Evolutionary conservation across 2,329 filamentous ascomycete species (phyloP), one percentile per base, ranked within the genome.

Genomic region (Pseudogymnoascus sp.): DNA sequence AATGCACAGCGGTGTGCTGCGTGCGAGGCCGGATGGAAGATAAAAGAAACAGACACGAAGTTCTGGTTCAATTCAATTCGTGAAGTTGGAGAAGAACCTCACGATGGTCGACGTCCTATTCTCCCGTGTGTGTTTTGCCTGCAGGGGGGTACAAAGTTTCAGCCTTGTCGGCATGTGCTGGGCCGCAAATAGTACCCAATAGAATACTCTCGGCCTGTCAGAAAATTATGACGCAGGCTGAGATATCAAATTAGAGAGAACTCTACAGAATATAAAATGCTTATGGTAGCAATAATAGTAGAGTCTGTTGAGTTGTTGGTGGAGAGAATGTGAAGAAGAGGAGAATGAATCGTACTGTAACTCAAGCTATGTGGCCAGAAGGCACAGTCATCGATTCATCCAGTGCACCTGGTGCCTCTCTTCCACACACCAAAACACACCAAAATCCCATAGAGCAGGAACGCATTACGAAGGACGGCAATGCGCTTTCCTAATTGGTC

Each of bases 171-270:
- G 47, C 33, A 57, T 33, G 26, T 57, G 26, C 28, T 57, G 26
- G 26, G 47, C 47, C 47, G 28, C 26, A 57, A 57, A 57, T 57
- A 33, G 47, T 57, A n/a, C 47, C 26, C 47, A 57, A 57, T 57
- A 57, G 47, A 57, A 57, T 57, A 53, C 33, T 31, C 47, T 53
- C 47, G 47, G 47, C 26, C 26, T 53, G 47, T 53, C 4, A 17
- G 15, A 17, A 31, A 31, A n/a, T 57, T n/a, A 57, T 57, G 47
- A 57, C 28, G 47, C 47, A 19, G 28, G 23, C 47, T 17, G 28
- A 53, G 21, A 57, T 57, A 19, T 57, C 28, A 57, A 57, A 57
- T 57, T 9, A 17, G 47, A 13, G 28, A 33, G 26, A 57, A 33
- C 4, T 8, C 47, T n/a, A 33, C 19, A 33, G 47, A 57, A 57